A percentile compares a stretch with the other conserved stretches of the same genome.
phyloP scores from a whole-genome alignment of 257 asterid species.

The Rhazya stricta region DNA sequence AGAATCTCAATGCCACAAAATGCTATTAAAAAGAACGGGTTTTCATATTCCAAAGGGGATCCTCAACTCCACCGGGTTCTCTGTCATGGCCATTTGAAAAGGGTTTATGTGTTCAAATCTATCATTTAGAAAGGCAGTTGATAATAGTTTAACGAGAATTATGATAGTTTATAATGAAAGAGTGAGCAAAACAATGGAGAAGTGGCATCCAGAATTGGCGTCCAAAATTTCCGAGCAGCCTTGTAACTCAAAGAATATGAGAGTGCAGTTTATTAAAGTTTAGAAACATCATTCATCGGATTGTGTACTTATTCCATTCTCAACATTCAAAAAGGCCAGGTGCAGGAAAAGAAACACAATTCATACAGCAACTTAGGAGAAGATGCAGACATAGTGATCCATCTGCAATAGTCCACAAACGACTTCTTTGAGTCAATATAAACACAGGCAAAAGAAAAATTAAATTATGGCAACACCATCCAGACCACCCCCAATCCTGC shows the following conservation, averaged over 20 bases:
- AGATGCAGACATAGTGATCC: background rate
- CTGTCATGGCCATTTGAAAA: background rate
- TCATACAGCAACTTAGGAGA: background rate
- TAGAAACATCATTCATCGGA: background rate
- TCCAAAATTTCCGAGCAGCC: background rate
- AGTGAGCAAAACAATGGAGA: background rate
- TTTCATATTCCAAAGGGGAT: background rate
- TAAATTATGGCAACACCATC: background rate
- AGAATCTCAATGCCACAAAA: background rate
- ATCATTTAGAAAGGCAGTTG: background rate
- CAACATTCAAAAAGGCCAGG: background rate
- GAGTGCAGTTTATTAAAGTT: background rate
- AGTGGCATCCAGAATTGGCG: background rate
- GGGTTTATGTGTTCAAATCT: background rate
- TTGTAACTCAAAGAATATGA: background rate
- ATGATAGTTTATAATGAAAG: background rate
- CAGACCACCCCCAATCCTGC: background rate
- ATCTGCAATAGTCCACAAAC: background rate
- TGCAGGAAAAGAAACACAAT: background rate
- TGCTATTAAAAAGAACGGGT: background rate
- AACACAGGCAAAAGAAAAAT: background rate
- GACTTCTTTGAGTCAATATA: background rate
- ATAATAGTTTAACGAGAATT: background rate
- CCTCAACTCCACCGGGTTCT: background rate
- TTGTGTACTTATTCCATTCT: background rate